Evolutionary conservation across 2,329 filamentous ascomycete genomes (phyloP), one percentile per base, ranked within the genome.

Genomic region (Aureobasidium sp.): DNA sequence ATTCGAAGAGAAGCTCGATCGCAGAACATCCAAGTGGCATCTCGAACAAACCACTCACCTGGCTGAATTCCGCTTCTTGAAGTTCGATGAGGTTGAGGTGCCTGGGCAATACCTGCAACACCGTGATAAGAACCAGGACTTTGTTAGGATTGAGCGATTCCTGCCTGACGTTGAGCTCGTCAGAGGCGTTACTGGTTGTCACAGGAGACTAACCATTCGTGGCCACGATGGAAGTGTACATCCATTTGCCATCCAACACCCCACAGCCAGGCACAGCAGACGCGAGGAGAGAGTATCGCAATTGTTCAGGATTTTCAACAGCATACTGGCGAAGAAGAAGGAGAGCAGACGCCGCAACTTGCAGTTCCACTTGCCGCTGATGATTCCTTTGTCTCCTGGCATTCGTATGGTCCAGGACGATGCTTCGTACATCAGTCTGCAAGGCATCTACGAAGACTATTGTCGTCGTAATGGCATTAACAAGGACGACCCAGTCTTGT

Each of bases 91-190:
- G 70, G 93, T 99, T 13, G 94, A 99, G 75, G 86, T 99, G 39
- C 95, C 95, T 3, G 94, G 94, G 0, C 94, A 99, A 73, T 99
- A 99, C 74, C 79, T 97, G 66, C 87, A 96, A 72, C 94, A 97
- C 77, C 95, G 94, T 75, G 95, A 99, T 71, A 99, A 97, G 83
- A 99, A 99, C 74, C 92, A 96, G 69, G 94, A 99, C 74, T 99
- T 99, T 72, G 88, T 99, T 67, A 88, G 92, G 50, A 97, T 99
- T 67, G 95, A 99, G 74, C 88, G 93, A 27, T 99, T 99, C 84
- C 77, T 99, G 69, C 92, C 95, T 10, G 90, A 94, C 67, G 92
- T 99, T 24, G 93, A 99, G 69, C 82, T 97, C 59, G 90, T 99
- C 46, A 87, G 94, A 61, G 90, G 88, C 10, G 91, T 96, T 69